Conservation (phyloP, 108 stramenopile genomes). For the Skeletonema grethae region DNA sequence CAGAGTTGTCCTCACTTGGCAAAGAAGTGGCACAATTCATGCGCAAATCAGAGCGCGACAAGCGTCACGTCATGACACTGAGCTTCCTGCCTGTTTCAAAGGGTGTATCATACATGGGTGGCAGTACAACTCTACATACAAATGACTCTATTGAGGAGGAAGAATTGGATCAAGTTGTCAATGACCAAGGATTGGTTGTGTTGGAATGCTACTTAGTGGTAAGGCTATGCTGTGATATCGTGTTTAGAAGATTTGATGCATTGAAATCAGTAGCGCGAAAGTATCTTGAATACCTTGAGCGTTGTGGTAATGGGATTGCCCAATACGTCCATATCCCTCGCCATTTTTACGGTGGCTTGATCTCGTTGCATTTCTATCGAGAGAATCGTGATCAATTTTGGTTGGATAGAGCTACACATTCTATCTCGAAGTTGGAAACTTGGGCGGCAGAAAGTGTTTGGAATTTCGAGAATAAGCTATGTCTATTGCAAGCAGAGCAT, state of each 20-base stretch:
- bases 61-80: not conserved
- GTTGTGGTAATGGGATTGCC: not conserved
- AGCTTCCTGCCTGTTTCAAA: not conserved
- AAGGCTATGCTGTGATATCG: not conserved
- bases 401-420: constrained; percentile 2
- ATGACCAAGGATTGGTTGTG: not conserved
- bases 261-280: not conserved
- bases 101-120: not conserved
- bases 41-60: not conserved
- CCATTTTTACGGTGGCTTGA: constrained; percentile 1
- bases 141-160: not conserved
- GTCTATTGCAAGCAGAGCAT: constrained; percentile 8
- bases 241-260: constrained; percentile 4
- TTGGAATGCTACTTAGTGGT: constrained; percentile 5
- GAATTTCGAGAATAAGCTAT: constrained; percentile 19
- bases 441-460: constrained; percentile 7
- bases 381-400: constrained; percentile 1
- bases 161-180: not conserved
- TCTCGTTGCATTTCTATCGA: constrained; percentile 10
- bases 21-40: not conserved
- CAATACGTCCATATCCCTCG: constrained; percentile 12
- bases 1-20: not conserved
- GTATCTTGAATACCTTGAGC: not conserved
- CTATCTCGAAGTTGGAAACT: constrained; percentile 5
- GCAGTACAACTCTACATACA: too few species aligned